phyloP scores from a whole-genome alignment of 805 yeast genomes.

The Cyberlindnera veronae region DNA sequence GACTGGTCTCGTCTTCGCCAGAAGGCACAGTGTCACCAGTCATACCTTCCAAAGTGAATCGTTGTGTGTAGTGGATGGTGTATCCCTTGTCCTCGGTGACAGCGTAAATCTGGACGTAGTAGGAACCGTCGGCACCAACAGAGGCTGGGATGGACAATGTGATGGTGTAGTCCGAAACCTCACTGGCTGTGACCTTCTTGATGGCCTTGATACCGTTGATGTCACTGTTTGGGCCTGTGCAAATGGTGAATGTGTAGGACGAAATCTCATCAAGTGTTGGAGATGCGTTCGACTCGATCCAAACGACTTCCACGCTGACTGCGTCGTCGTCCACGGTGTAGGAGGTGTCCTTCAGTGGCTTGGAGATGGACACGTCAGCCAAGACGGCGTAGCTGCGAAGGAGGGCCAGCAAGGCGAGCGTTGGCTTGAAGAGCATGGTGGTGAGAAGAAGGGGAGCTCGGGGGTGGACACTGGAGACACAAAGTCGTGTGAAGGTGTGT shows the following conservation, averaged over 20 bases:
- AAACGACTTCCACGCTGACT: conserved; percentile 34
- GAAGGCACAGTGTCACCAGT: conserved; percentile 49
- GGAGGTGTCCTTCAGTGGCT: conserved; percentile 22
- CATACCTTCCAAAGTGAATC: conserved; percentile 71
- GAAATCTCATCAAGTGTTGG: conserved; percentile 45
- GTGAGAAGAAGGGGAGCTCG: not conserved
- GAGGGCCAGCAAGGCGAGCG: conserved; percentile 1
- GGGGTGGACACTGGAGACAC: not conserved
- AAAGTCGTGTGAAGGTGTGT: not conserved
- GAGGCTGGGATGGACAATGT: conserved; percentile 41
- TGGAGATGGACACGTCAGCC: conserved; percentile 30
- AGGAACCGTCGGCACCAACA: conserved; percentile 62
- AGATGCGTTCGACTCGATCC: conserved; percentile 52
- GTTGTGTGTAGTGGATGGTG: conserved; percentile 62
- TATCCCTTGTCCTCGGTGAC: conserved; percentile 33
- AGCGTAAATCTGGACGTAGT: conserved; percentile 68
- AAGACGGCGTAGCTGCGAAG: conserved; percentile 2
- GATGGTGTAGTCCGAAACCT: conserved; percentile 33
- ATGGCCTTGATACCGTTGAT: conserved; percentile 39
- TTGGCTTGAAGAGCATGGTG: conserved; percentile 5
- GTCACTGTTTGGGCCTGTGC: conserved; percentile 63
- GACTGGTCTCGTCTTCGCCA: conserved; percentile 37
- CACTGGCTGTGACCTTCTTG: conserved; percentile 29
- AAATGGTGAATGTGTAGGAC: conserved; percentile 50
- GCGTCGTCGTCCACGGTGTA: conserved; percentile 24